Base-by-base conservation (phyloP, 2,329 filamentous ascomycete genomes). In the Cladosporium sp. region DNA sequence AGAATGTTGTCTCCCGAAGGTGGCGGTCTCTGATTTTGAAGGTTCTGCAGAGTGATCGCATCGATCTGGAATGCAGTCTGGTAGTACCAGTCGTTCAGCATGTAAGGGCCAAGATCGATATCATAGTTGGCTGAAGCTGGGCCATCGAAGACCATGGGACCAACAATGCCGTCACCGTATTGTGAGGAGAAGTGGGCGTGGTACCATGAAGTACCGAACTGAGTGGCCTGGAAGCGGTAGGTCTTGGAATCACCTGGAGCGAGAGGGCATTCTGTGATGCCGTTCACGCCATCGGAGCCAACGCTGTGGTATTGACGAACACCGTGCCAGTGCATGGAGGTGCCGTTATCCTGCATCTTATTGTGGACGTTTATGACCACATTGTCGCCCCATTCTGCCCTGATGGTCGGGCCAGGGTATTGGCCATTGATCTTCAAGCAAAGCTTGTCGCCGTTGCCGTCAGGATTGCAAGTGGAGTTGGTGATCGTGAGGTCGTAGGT, bases 381-480 rank as follows among this genome's bases (percentile, higher is more conserved):
- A 32, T 54, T 67, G 44, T 73, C 68, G 20, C 67, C 73, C 73
- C 74, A 53, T 60, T 68, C 60, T 56, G 68, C 83, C 53, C 78
- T 75, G 49, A 89, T 80, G 12, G 75, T 71, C 1, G 85, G 85
- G 0, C 83, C 86, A 81, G 56, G 80, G 82, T 73, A n/a, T 37
- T 80, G 76, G 5, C 79, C 80, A 60, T 86, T 85, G 62, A 86
- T 71, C 19, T 86, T 72, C 53, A 73, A 54, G 29, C 62, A 64
- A 20, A 58, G 49, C 24, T 57, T 57, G 1, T 52, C 51, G 32
- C 56, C 56, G 64, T 64, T 24, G 49, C 70, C 70, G 58, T 73
- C 69, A 1, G 68, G 63, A 37, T 85, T 85, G 43, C 56, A 59
- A 2, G 71, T 73, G 5, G 64, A 64, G 55, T 58, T 68, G 47